These are phyloP conservation scores for Annona squamosa DNA, from an alignment of 164 flowering plant genomes.

Conservation along the genomic window DNA sequence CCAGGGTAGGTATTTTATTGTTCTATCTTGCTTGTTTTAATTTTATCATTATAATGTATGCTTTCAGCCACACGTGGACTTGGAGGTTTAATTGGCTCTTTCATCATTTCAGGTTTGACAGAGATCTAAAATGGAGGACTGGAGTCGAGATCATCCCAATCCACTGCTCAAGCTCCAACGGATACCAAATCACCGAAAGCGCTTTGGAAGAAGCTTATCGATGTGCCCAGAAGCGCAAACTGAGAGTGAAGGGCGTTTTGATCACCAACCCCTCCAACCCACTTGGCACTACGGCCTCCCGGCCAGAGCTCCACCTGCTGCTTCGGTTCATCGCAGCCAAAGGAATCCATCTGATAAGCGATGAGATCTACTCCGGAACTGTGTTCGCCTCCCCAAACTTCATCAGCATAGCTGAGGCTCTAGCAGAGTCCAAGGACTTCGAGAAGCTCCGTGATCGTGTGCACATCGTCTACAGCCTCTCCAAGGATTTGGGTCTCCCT, in stretches of 20 bases:
- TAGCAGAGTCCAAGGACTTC: conserved; percentile 8
- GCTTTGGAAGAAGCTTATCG: conserved; percentile 30
- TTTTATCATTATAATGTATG: background rate
- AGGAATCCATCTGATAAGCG: conserved; percentile 31
- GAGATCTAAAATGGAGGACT: conserved; percentile 39
- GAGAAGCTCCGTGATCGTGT: conserved; percentile 11
- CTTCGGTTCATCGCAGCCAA: conserved; percentile 17
- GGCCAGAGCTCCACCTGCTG: conserved; percentile 20
- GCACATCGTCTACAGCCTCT: conserved; percentile 34
- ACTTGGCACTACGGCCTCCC: conserved; percentile 27
- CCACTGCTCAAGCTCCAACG: conserved; percentile 28
- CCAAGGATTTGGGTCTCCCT: conserved; percentile 39
- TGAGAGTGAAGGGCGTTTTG: conserved; percentile 31
- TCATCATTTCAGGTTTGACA: conserved; percentile 23
- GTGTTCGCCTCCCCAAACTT: conserved; percentile 24
- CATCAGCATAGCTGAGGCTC: conserved; percentile 19
- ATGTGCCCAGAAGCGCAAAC: conserved; percentile 17
- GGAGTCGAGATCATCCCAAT: conserved; percentile 32
- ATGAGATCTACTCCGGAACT: conserved; percentile 37
- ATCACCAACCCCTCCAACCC: conserved; percentile 40
- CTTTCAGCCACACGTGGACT: background rate
- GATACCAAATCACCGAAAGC: conserved; percentile 21
- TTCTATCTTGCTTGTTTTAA: background rate
- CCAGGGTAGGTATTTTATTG: conserved; percentile 27
- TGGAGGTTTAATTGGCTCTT: background rate